Evolutionary conservation across 768 basidiomycete species (phyloP).

Genomic region (Pleurotus eryngii): DNA sequence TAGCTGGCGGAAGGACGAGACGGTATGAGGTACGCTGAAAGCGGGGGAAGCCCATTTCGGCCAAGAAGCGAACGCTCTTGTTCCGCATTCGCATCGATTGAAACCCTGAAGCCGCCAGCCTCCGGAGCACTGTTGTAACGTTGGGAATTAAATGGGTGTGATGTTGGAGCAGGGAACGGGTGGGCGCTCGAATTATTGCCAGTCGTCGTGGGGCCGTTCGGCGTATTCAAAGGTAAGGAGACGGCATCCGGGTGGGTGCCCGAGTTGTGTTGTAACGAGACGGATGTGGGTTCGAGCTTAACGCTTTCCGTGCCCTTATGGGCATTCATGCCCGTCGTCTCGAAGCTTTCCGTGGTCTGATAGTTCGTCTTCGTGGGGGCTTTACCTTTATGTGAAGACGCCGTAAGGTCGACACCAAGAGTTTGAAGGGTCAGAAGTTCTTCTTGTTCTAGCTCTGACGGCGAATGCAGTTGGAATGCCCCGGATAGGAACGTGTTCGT

Average conservation of each 20-base stretch:
- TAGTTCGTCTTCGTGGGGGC: neutral
- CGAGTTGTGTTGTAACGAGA: constrained; percentile 14
- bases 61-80: neutral
- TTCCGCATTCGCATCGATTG: neutral
- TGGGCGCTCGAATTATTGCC: neutral
- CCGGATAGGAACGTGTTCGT: constrained; percentile 2
- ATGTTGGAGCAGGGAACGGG: neutral
- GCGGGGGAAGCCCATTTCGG: neutral
- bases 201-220: neutral
- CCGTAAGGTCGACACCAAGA: neutral
- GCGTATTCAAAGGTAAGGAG: constrained; percentile 11
- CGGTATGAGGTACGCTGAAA: neutral
- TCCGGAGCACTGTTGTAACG: neutral
- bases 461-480: constrained; percentile 3
- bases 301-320: constrained; percentile 10
- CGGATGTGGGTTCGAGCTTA: constrained; percentile 29
- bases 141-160: neutral
- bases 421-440: neutral
- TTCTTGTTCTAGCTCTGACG: neutral
- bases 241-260: constrained; percentile 12
- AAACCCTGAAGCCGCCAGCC: neutral
- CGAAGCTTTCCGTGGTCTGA: neutral
- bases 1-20: neutral
- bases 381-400: neutral
- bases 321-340: neutral